Evolutionary conservation across 805 yeast species (phyloP).

Genomic region (Saccharomycopsis capsularis): DNA sequence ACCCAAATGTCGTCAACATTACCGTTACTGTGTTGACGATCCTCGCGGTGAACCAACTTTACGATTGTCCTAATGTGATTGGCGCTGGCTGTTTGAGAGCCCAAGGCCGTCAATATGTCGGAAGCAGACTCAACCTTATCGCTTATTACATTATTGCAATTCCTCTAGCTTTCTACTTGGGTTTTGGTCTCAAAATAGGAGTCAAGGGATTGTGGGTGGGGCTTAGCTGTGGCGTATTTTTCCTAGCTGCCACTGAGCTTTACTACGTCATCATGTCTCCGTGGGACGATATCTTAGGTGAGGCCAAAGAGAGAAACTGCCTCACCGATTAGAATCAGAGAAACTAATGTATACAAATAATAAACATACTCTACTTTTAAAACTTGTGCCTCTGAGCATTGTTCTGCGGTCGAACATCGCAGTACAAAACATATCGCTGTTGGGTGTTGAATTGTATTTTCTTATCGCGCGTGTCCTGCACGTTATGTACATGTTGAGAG

Average conservation of each 20-base stretch:
- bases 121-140: constrained; percentile 50
- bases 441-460: no score
- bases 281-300: constrained; percentile 16
- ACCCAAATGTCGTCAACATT: constrained; percentile 45
- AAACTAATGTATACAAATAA: no score
- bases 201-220: constrained; percentile 64
- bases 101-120: constrained; percentile 64
- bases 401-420: no score
- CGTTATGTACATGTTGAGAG: no score
- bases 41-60: constrained; percentile 61
- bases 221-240: constrained; percentile 41
- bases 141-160: constrained; percentile 57
- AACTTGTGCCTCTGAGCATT: no score
- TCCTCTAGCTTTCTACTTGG: constrained; percentile 49
- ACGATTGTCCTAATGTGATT: constrained; percentile 63
- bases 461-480: no score
- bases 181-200: constrained; percentile 44
- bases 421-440: no score
- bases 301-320: constrained; percentile 14
- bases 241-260: constrained; percentile 7
- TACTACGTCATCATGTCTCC: no score
- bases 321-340: no score
- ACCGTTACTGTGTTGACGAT: constrained; percentile 51
- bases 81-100: constrained; percentile 75
- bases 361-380: no score